Evolutionary conservation across 2,329 filamentous ascomycete genomes (phyloP), one percentile per base, ranked within the genome.

Genomic region (Alternaria triticina): DNA sequence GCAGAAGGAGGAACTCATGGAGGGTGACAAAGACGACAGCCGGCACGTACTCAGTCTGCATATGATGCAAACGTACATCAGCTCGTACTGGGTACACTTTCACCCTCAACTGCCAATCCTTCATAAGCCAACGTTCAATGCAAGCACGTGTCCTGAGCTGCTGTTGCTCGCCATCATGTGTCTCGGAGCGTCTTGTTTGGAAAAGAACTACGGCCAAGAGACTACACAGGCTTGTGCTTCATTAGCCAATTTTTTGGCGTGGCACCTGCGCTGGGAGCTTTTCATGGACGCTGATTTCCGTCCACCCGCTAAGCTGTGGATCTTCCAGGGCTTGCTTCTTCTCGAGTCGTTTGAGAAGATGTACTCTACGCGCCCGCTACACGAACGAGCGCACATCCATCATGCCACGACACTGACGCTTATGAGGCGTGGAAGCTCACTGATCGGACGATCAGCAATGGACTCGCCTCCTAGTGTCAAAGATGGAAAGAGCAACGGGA

Each of bases 301-400:
- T 17, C 94, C 96, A 1, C 95, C 96, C 0, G 95, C 95, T 9
- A 97, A 97, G 80, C 82, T 99, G 8, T 99, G 95, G 95, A 89
- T 97, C 0, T 98, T 98, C 82, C 96, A 98, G 78, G 90, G 95
- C 1, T 83, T 98, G 55, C 84, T 98, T 5, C 85, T 98, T 6
- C 85, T 98, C 12, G 96, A 99, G 78, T 83, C 97, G 0, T 98
- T 97, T 74, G 96, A 99, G 82, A 99, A 99, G 84, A 96, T 97
- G 91, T 98, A 95, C 79, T 96, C 94, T 43, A 97, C 95, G 0
- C 88, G 94, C 67, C 90, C 93, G 62, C 84, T 98, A 30, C 96
- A 99, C 79, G 96, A 99, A 80, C 87, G 96, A 69, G 95, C 95
- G 1, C 95, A 98, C 72, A 97, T 98, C 49, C 95, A 98, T 74